Percentiles rank a stretch among this genome's conserved stretches.
phyloP scores from a whole-genome alignment of 2,329 filamentous ascomycete species.

The Aspergillus carbonarius region DNA sequence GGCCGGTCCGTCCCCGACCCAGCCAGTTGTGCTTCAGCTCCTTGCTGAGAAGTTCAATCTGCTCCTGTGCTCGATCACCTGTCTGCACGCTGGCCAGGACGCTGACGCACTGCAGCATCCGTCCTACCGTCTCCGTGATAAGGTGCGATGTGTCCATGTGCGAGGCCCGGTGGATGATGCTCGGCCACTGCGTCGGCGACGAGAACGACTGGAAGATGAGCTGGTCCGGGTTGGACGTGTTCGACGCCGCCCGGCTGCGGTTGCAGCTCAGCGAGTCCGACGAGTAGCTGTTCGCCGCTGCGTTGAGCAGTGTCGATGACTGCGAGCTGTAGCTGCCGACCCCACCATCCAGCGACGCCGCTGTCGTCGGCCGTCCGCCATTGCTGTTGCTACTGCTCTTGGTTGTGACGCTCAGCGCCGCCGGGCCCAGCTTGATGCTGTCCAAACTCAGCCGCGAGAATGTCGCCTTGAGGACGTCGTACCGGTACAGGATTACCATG shows the following conservation, averaged over 20 bases:
- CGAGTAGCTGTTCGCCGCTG: constrained; percentile 56
- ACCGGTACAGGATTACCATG: constrained; percentile 80
- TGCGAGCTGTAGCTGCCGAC: constrained; percentile 79
- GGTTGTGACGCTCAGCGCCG: constrained; percentile 40
- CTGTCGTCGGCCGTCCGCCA: constrained; percentile 66
- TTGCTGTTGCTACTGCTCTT: constrained; percentile 48
- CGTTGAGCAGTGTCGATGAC: constrained; percentile 74
- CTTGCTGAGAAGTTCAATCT: constrained; percentile 79
- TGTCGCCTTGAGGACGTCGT: constrained; percentile 82
- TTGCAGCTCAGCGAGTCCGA: constrained; percentile 53
- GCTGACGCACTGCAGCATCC: constrained; percentile 95
- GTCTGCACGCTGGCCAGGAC: constrained; percentile 77
- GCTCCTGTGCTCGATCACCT: constrained; percentile 70
- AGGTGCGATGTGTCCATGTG: constrained; percentile 55
- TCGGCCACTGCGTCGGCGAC: constrained; percentile 37
- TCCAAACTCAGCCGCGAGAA: constrained; percentile 89
- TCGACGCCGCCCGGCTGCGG: constrained; percentile 79
- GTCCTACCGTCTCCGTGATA: constrained; percentile 92
- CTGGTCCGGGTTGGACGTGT: constrained; percentile 60
- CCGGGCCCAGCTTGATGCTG: constrained; percentile 60
- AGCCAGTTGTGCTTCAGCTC: constrained; percentile 97
- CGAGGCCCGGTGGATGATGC: constrained; percentile 32
- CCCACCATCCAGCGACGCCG: constrained; percentile 70
- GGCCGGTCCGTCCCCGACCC: constrained; percentile 80
- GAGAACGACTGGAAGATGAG: constrained; percentile 45